Conservation (phyloP, 345 rosid species). For the Aethionema arabicum region DNA sequence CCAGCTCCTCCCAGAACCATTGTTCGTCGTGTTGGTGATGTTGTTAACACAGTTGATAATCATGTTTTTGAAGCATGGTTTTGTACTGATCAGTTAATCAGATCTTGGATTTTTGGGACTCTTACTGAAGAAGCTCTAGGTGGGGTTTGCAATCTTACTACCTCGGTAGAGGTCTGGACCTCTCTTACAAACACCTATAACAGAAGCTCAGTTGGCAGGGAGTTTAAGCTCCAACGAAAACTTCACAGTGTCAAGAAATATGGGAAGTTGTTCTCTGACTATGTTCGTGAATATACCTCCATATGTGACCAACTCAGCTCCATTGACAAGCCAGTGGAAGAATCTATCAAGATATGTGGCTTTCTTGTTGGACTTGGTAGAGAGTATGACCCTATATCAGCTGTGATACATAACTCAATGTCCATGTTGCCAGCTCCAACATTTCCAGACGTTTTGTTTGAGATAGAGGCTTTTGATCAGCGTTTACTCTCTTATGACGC, state of each 20-base stretch:
- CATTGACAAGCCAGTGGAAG: background rate
- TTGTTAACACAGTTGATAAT: too few species aligned
- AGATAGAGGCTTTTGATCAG: accelerated
- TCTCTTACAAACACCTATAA: background rate
- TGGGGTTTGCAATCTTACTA: accelerated
- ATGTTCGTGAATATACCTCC: background rate
- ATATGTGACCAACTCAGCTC: background rate
- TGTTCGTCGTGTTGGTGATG: background rate
- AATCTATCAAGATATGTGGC: background rate
- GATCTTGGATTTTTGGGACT: background rate
- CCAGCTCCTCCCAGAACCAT: accelerated
- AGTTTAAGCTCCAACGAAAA: background rate
- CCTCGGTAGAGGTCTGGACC: background rate
- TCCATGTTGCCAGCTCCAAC: background rate
- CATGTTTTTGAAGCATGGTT: background rate
- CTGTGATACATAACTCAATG: background rate
- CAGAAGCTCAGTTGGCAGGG: background rate
- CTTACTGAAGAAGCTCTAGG: background rate
- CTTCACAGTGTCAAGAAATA: background rate
- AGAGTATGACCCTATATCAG: background rate
- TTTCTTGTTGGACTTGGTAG: background rate
- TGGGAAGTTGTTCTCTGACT: accelerated
- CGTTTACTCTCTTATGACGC: background rate
- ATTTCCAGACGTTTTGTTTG: background rate
- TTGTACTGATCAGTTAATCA: background rate